These are phyloP conservation scores for Fusarium graminum DNA, from an alignment of 2,329 filamentous ascomycete species.

Conservation along the genomic window DNA sequence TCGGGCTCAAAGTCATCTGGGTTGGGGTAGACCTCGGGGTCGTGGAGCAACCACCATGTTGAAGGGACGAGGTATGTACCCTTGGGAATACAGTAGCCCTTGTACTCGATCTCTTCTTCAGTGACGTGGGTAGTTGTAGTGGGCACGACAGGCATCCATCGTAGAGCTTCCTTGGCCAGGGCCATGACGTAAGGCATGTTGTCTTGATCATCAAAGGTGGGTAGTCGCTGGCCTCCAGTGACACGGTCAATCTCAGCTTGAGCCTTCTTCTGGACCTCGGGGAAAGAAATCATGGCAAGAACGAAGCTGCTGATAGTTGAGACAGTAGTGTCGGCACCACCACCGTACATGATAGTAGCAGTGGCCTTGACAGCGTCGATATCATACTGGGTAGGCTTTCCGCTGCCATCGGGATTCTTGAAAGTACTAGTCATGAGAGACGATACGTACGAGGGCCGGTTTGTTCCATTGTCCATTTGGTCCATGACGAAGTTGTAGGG, in stretches of 20 bases:
- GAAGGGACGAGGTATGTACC: conserved; percentile 44
- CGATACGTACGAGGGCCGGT: conserved; percentile 48
- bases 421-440: conserved; percentile 41
- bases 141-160: conserved; percentile 53
- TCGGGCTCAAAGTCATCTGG: conserved; percentile 53
- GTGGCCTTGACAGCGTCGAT: conserved; percentile 46
- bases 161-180: conserved; percentile 50
- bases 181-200: conserved; percentile 51
- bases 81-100: conserved; percentile 50
- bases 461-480: conserved; percentile 43
- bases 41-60: conserved; percentile 60
- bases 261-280: conserved; percentile 43
- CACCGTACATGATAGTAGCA: conserved; percentile 49
- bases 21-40: conserved; percentile 72
- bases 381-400: conserved; percentile 29
- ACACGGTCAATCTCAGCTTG: conserved; percentile 49
- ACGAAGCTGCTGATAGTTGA: conserved; percentile 45
- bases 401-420: conserved; percentile 10
- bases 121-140: conserved; percentile 57
- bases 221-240: conserved; percentile 50
- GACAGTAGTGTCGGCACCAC: conserved; percentile 50
- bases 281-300: conserved; percentile 46
- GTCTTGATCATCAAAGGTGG: conserved; percentile 46
- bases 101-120: conserved; percentile 47
- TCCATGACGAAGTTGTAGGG: conserved; percentile 51